Percentiles rank a stretch among this genome's conserved stretches.
Evolutionary conservation across 768 basidiomycete genomes (phyloP).

Genomic region (Mycena vitilis): DNA sequence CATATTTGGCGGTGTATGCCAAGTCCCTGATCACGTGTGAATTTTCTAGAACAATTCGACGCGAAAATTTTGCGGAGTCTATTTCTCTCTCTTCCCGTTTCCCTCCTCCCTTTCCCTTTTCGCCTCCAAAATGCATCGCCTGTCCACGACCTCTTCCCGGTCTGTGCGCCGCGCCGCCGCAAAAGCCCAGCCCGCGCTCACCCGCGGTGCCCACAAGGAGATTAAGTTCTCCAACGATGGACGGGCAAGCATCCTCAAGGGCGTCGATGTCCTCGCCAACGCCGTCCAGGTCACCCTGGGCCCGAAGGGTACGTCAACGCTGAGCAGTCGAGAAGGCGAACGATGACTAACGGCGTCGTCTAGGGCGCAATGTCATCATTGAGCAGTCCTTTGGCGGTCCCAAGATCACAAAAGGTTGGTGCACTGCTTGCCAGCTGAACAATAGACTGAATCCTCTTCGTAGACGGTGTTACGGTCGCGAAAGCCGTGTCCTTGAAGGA

Average conservation of each 20-base stretch:
- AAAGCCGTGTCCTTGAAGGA: slow-evolving; percentile 95
- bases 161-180: slow-evolving; percentile 76
- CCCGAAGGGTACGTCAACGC: slow-evolving; percentile 78
- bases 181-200: slow-evolving; percentile 63
- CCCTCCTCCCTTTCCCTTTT: no score
- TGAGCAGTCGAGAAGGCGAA: neutral
- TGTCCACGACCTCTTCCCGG: slow-evolving; percentile 73
- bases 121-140: slow-evolving; percentile 70
- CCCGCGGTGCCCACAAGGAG: slow-evolving; percentile 91
- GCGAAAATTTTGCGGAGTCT: no score
- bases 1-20: no score
- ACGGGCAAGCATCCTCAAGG: slow-evolving; percentile 91
- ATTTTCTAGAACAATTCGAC: no score
- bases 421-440: neutral
- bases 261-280: slow-evolving; percentile 96
- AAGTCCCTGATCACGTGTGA: no score
- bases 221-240: slow-evolving; percentile 97
- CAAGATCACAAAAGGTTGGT: slow-evolving; percentile 94
- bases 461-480: slow-evolving; percentile 96
- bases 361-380: slow-evolving; percentile 98
- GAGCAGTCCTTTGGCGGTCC: slow-evolving; percentile 91
- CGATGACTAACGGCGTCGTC: slow-evolving; percentile 24
- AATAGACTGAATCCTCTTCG: neutral
- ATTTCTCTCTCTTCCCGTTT: no score
- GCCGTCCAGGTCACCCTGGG: slow-evolving; percentile 97